phyloP scores from a whole-genome alignment of 176 grass and related monocot species.

The Tillandsia fasciculata region DNA sequence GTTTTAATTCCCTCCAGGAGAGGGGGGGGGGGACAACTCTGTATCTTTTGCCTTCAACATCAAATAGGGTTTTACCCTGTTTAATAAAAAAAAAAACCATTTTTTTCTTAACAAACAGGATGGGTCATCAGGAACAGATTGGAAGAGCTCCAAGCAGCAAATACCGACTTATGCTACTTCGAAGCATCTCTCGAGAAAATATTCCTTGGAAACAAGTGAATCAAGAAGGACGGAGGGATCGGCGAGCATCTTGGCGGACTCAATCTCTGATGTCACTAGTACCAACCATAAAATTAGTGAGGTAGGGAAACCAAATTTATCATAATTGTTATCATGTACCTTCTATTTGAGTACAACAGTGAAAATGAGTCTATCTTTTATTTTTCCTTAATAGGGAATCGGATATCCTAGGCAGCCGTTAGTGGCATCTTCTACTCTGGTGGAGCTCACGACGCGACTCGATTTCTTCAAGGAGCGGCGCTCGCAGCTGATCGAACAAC shows the following conservation, averaged over 20 bases:
- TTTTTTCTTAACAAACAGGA: conserved; percentile 30
- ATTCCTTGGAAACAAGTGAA: conserved; percentile 55
- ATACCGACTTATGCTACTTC: conserved; percentile 54
- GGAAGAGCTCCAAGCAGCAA: conserved; percentile 79
- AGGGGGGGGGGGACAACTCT: too few relatives aligned
- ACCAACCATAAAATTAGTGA: conserved; percentile 50
- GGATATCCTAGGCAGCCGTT: conserved; percentile 45
- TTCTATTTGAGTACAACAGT: not conserved
- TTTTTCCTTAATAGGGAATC: conserved; percentile 22
- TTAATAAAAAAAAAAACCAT: too few relatives aligned
- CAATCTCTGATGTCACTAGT: conserved; percentile 14
- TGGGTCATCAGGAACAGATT: conserved; percentile 41
- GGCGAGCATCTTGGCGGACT: conserved; percentile 38
- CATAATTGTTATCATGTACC: not conserved
- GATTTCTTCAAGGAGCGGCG: conserved; percentile 98
- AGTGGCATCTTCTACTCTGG: conserved; percentile 81
- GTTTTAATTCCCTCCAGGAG: too few relatives aligned
- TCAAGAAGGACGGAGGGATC: conserved; percentile 46
- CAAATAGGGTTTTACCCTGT: too few relatives aligned
- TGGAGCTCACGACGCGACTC: conserved; percentile 73
- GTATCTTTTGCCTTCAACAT: too few relatives aligned
- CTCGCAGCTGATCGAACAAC: conserved; percentile 94
- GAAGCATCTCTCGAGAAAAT: conserved; percentile 61
- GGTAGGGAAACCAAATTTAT: conserved; percentile 27
- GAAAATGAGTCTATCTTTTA: not conserved